Conservation (phyloP, 2,329 filamentous ascomycete species). For the Botryotinia calthae region DNA sequence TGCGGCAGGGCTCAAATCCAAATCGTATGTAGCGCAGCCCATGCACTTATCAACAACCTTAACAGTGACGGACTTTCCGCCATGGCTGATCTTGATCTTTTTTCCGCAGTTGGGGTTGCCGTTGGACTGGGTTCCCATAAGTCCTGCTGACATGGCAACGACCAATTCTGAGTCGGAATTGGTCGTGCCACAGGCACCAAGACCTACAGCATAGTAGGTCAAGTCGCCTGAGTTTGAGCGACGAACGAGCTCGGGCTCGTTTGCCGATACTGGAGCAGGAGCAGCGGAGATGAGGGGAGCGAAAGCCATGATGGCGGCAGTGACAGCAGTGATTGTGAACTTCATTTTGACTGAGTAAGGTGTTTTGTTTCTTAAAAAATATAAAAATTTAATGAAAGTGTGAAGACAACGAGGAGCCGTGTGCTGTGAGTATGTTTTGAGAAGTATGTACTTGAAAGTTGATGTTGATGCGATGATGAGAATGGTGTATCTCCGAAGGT, state of each 20-base stretch:
- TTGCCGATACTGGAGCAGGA: constrained; percentile 14
- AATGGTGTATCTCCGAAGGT: neutral
- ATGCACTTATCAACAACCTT: constrained; percentile 73
- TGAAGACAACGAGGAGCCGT: constrained; percentile 6
- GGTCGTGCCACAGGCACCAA: constrained; percentile 66
- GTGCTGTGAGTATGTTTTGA: neutral
- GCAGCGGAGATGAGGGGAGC: constrained; percentile 15
- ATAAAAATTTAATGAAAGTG: neutral
- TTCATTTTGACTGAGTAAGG: constrained; percentile 8
- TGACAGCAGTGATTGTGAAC: constrained; percentile 3
- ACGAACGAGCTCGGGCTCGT: constrained; percentile 10
- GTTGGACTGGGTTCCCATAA: constrained; percentile 66
- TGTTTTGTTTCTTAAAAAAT: neutral
- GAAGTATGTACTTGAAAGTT: constrained; percentile 10
- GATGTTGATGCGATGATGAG: neutral
- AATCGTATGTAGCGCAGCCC: constrained; percentile 55
- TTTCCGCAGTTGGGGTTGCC: constrained; percentile 69
- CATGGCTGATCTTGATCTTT: constrained; percentile 62
- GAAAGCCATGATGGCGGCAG: constrained; percentile 9
- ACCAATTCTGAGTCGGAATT: constrained; percentile 57
- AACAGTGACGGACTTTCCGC: constrained; percentile 57
- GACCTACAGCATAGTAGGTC: constrained; percentile 70
- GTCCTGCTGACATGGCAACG: constrained; percentile 62
- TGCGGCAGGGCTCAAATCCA: constrained; percentile 60
- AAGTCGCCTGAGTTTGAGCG: constrained; percentile 56